Percentiles rank a stretch among this genome's conserved stretches.
phyloP scores from a whole-genome alignment of 2,329 filamentous ascomycete genomes.

The Neofusicoccum laricinum region DNA sequence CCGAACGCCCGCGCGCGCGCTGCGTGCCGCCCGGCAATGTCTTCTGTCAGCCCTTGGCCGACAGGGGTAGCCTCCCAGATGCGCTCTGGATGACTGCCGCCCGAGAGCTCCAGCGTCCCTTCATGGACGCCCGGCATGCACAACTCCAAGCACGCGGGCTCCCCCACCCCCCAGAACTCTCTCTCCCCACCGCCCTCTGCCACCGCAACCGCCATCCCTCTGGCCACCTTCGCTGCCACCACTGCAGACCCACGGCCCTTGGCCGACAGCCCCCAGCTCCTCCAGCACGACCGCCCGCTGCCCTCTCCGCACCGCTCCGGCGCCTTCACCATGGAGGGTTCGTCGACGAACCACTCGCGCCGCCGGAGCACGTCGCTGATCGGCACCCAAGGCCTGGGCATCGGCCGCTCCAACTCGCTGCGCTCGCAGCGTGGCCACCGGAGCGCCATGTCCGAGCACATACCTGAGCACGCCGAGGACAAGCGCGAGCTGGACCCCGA shows the following conservation, averaged over 20 bases:
- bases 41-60: background rate
- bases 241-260: background rate
- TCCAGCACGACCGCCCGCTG: constrained; percentile 4
- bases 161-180: background rate
- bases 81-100: too few species aligned
- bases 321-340: constrained; percentile 14
- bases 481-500: constrained; percentile 6
- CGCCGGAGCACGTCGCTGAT: constrained; percentile 15
- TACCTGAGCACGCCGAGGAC: constrained; percentile 14
- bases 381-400: background rate
- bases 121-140: constrained; percentile 8
- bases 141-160: constrained; percentile 9
- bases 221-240: constrained; percentile 4
- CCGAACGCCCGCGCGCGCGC: background rate
- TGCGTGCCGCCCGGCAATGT: background rate
- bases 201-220: constrained; percentile 13
- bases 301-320: constrained; percentile 9
- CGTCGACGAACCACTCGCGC: constrained; percentile 15
- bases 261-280: background rate
- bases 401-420: constrained; percentile 16
- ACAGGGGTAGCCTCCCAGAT: too few species aligned
- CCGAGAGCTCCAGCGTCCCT: background rate
- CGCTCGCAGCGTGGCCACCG: constrained; percentile 11
- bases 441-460: constrained; percentile 13
- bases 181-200: background rate